phyloP scores from a whole-genome alignment of 2,329 filamentous ascomycete species.

The Colletotrichum lentis region DNA sequence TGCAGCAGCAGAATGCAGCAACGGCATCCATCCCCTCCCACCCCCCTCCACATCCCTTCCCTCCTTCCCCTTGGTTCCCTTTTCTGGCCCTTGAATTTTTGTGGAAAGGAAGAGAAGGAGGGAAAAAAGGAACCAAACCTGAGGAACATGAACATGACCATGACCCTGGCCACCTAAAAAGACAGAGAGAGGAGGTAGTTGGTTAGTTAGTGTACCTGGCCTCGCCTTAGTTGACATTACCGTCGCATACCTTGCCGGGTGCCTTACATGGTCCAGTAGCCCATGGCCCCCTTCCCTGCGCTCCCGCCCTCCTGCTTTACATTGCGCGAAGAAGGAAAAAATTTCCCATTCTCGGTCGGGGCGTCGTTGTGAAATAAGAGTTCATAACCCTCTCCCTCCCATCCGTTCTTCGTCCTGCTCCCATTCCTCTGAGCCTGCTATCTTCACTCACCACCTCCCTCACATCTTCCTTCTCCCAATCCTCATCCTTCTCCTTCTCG shows the following conservation, averaged over 20 bases:
- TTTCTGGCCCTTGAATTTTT: constrained; percentile 36
- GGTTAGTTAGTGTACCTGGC: neutral
- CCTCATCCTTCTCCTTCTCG: constrained; percentile 3
- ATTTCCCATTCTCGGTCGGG: constrained; percentile 37
- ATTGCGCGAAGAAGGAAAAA: constrained; percentile 33
- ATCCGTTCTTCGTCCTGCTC: constrained; percentile 18
- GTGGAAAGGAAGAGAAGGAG: constrained; percentile 12
- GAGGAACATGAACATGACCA: constrained; percentile 25
- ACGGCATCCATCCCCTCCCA: neutral
- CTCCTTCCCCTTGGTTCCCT: constrained; percentile 30
- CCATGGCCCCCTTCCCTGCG: constrained; percentile 34
- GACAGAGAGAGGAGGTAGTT: neutral
- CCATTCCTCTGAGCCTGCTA: constrained; percentile 19
- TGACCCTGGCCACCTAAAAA: neutral
- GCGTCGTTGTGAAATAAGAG: constrained; percentile 30
- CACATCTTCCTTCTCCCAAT: neutral
- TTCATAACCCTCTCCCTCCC: constrained; percentile 37
- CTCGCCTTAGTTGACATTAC: constrained; percentile 4
- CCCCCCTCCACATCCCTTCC: constrained; percentile 24
- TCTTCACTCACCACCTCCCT: constrained; percentile 26
- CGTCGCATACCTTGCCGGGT: constrained; percentile 3
- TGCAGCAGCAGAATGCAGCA: constrained; percentile 14
- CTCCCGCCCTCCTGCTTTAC: constrained; percentile 35
- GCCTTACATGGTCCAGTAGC: constrained; percentile 18
- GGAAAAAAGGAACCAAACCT: constrained; percentile 36